phyloP scores from a whole-genome alignment of 768 basidiomycete species.

The Pleurotus tuoliensis region DNA sequence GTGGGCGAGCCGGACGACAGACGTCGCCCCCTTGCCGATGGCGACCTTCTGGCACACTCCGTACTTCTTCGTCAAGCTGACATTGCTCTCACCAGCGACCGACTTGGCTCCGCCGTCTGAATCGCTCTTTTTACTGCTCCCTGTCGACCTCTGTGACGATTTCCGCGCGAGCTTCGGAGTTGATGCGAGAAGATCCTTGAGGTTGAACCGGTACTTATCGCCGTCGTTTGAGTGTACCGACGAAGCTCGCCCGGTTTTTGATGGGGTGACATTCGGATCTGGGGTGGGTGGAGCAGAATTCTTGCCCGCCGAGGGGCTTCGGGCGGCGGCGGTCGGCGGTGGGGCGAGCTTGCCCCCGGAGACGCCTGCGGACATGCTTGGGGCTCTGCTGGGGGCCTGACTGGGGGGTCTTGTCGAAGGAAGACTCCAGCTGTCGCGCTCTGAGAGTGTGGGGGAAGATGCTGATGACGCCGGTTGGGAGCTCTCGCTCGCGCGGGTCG shows the following conservation, averaged over 20 bases:
- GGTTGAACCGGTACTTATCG: constrained; percentile 69
- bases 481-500: constrained; percentile 23
- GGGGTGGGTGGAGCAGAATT: neutral
- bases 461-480: constrained; percentile 32
- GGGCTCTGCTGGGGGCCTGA: constrained; percentile 41
- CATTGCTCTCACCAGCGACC: constrained; percentile 39
- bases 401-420: constrained; percentile 63
- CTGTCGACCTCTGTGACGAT: constrained; percentile 65
- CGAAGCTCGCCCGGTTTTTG: constrained; percentile 29
- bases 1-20: constrained; percentile 92
- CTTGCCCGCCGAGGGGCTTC: constrained; percentile 10
- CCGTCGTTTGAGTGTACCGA: constrained; percentile 53
- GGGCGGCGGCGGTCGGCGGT: constrained; percentile 14
- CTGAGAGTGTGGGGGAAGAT: constrained; percentile 49
- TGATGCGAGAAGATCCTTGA: constrained; percentile 69
- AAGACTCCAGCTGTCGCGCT: constrained; percentile 46
- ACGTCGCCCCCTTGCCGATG: constrained; percentile 98
- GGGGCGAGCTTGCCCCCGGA: constrained; percentile 32
- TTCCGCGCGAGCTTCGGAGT: constrained; percentile 74
- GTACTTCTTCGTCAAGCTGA: constrained; percentile 78
- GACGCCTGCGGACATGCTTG: constrained; percentile 41
- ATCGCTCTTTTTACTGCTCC: constrained; percentile 63
- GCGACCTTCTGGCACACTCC: constrained; percentile 96
- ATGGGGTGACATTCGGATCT: constrained; percentile 12
- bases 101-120: constrained; percentile 47